Evolutionary conservation across 306 rosid species (phyloP), one percentile per base, ranked within the genome.

Genomic region (Hippophae rhamnoides): DNA sequence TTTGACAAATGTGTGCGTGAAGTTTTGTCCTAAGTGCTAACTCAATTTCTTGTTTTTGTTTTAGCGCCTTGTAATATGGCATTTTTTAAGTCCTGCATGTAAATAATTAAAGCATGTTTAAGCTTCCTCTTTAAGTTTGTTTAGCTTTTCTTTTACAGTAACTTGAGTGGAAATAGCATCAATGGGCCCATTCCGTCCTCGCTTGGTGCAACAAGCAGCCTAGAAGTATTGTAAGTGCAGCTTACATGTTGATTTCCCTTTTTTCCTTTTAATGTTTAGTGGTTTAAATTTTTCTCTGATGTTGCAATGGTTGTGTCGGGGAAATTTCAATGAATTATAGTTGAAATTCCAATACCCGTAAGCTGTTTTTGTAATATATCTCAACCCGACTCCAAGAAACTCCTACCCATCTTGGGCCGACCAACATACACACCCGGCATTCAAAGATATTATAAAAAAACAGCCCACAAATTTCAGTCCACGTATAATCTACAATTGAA

Each of bases 161-260:
- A 93, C 72, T 78, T 93, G 77, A 88, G 99, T 74, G 95, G 95
- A 80, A 93, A 86, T 76, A 69, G 72, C 77, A 68, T 93, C 31
- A 84, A 47, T 13, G 99, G 99, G 53, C 66, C 72, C 62, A 84
- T 93, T 76, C 99, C 99, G 47, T 79, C 81, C 54, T 66, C 94
- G 5, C 86, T 93, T 54, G 97, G 99, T 74, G 70, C 69, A 43
- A 64, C 84, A 69, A 51, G 75, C 62, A 80, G 82, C 76, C 79
- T 93, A 72, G 69, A 86, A 88, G 82, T 70, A 46, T 58, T 93
- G 99, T 93, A 74, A 86, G 99, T 84, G 73, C 65, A 61, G 47
- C 54, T 58, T 69, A 54, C 51, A 25, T 46, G 13, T 50, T 67
- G 50, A 54, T 67, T 42, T 48, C 50, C 50, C 66, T 47, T 67